Percentiles rank a stretch among this genome's conserved stretches.
Conservation (phyloP, 495 filamentous ascomycete genomes). For the Lophiostoma macrostomum region DNA sequence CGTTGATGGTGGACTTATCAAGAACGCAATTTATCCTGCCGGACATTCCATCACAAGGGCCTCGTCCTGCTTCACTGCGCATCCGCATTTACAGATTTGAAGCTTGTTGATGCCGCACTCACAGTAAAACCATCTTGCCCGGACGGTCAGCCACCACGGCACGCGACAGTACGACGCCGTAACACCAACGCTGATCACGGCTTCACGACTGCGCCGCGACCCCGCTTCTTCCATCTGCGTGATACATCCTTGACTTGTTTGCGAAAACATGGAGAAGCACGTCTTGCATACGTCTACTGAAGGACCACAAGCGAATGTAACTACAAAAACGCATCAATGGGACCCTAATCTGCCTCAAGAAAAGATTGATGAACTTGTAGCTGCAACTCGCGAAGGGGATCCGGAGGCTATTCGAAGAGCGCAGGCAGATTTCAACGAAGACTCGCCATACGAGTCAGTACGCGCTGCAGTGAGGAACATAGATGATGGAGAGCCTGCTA, state of each 20-base stretch:
- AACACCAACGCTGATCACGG: too few relatives aligned
- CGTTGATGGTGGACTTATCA: too few relatives aligned
- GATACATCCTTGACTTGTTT: not conserved
- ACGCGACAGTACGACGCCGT: too few relatives aligned
- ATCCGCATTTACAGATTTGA: too few relatives aligned
- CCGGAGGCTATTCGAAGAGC: slow-evolving; percentile 49
- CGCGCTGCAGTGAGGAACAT: slow-evolving; percentile 53
- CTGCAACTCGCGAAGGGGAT: slow-evolving; percentile 55
- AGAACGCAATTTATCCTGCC: too few relatives aligned
- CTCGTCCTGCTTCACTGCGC: too few relatives aligned
- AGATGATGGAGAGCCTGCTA: slow-evolving; percentile 55
- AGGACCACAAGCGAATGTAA: slow-evolving; percentile 33
- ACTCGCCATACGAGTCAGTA: slow-evolving; percentile 71
- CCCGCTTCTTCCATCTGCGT: too few relatives aligned
- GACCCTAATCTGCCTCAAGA: slow-evolving; percentile 68
- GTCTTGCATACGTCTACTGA: not conserved
- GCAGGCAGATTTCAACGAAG: slow-evolving; percentile 55
- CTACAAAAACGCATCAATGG: slow-evolving; percentile 62
- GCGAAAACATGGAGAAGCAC: slow-evolving; percentile 5
- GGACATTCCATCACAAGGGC: too few relatives aligned
- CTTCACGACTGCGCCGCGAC: too few relatives aligned
- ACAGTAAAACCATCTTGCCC: too few relatives aligned
- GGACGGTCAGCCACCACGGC: too few relatives aligned
- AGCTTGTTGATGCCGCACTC: too few relatives aligned
- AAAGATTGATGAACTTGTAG: slow-evolving; percentile 58